Evolutionary conservation across 2,329 filamentous ascomycete species (phyloP).

Genomic region (Helotiales sp.): DNA sequence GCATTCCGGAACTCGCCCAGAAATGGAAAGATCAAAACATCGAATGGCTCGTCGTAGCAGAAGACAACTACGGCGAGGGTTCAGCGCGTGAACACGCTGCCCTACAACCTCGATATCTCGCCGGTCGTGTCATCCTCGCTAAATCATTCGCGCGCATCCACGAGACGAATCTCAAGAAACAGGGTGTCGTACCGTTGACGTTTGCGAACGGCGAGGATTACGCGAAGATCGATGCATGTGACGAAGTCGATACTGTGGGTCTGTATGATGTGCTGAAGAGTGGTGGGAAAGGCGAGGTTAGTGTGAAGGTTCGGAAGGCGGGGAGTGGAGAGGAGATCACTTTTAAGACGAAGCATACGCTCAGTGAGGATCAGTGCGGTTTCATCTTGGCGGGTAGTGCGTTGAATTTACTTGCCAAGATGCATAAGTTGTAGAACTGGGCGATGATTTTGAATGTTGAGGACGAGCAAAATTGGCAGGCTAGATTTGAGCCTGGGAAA

Average conservation of each 20-base stretch:
- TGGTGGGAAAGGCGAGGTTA: conserved; percentile 78
- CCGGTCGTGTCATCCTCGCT: conserved; percentile 79
- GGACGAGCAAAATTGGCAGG: too few species aligned
- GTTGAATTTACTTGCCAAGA: conserved; percentile 83
- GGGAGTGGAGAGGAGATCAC: conserved; percentile 65
- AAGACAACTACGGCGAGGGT: conserved; percentile 97
- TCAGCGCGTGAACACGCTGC: conserved; percentile 89
- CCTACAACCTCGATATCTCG: conserved; percentile 88
- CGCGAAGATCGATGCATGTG: conserved; percentile 79
- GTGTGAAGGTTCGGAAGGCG: conserved; percentile 67
- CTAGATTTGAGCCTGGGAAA: too few species aligned
- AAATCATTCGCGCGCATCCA: conserved; percentile 93
- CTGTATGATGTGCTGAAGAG: conserved; percentile 80
- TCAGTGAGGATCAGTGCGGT: conserved; percentile 86
- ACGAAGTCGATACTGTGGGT: conserved; percentile 81
- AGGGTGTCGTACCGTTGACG: conserved; percentile 92
- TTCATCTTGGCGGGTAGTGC: conserved; percentile 95
- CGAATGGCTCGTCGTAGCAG: conserved; percentile 92
- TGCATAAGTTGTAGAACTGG: conserved; percentile 32
- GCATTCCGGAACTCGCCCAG: conserved; percentile 86
- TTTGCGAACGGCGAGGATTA: conserved; percentile 91
- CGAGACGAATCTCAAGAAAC: conserved; percentile 96
- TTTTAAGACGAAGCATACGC: conserved; percentile 82
- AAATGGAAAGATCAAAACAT: conserved; percentile 78
- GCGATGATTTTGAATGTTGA: neutral